Evolutionary conservation across 495 filamentous ascomycete species (phyloP).

Genomic region (Trichoderma orchidacearum): DNA sequence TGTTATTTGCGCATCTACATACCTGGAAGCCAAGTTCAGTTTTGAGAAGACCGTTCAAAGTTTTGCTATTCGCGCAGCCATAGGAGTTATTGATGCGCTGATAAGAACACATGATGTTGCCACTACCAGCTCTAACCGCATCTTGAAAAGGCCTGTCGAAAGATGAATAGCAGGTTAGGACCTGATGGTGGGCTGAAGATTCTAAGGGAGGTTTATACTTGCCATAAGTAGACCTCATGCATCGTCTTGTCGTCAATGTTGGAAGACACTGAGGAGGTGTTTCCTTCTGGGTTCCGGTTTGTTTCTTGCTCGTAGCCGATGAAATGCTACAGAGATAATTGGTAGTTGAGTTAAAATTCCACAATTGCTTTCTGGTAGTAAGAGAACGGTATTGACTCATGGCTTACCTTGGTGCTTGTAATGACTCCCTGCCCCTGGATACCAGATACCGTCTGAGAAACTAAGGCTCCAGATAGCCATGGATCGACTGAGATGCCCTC

Average conservation of each 20-base stretch:
- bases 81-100: conserved; percentile 53
- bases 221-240: conserved; percentile 61
- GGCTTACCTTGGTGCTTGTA: conserved; percentile 37
- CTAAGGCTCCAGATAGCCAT: conserved; percentile 33
- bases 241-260: conserved; percentile 56
- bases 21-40: conserved; percentile 49
- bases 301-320: conserved; percentile 56
- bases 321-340: conserved; percentile 30
- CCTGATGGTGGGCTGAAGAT: background rate
- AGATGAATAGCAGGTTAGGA: conserved; percentile 4
- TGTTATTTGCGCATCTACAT: background rate
- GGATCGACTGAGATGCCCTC: conserved; percentile 38
- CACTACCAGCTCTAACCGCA: conserved; percentile 45
- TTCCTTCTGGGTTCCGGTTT: conserved; percentile 35
- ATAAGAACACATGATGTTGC: conserved; percentile 58
- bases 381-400: conserved; percentile 6
- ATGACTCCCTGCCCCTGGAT: conserved; percentile 40
- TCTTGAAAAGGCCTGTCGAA: conserved; percentile 46
- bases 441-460: conserved; percentile 29
- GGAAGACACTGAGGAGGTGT: conserved; percentile 37
- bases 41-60: conserved; percentile 49
- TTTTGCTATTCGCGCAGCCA: conserved; percentile 48
- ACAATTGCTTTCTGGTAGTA: conserved; percentile 7
- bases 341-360: background rate
- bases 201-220: conserved; percentile 21